A percentile compares a stretch with the other conserved stretches of the same genome.
Evolutionary conservation across 352 stramenopile species (phyloP).

Genomic region (Globisporangium abappressorium): DNA sequence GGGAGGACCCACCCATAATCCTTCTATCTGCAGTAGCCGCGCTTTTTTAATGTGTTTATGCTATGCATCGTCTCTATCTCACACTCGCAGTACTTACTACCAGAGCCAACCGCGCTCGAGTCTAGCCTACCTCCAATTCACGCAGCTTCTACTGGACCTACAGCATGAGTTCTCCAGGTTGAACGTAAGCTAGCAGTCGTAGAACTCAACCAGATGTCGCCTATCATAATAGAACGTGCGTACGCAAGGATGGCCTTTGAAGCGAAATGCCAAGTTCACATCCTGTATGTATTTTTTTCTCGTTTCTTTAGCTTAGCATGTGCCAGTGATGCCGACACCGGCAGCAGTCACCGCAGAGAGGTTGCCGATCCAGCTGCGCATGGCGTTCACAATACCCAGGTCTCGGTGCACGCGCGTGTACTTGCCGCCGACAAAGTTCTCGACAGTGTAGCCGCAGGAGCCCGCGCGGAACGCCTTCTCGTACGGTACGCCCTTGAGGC

Average conservation of each 20-base stretch:
- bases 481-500: constrained; percentile 36
- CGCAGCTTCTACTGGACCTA: too few relatives aligned
- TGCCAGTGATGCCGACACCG: constrained; percentile 36
- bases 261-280: neutral
- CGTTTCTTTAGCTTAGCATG: constrained; percentile 22
- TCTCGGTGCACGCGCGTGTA: constrained; percentile 72
- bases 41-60: too few relatives aligned
- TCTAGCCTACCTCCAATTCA: too few relatives aligned
- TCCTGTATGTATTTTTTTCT: neutral
- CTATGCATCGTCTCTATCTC: too few relatives aligned
- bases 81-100: too few relatives aligned
- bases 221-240: neutral
- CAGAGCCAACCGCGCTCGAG: too few relatives aligned
- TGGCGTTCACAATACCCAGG: constrained; percentile 59
- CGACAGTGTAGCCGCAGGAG: constrained; percentile 56
- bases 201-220: too few relatives aligned
- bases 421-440: constrained; percentile 40
- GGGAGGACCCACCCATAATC: too few relatives aligned
- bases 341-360: constrained; percentile 27
- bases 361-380: constrained; percentile 45
- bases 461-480: constrained; percentile 47
- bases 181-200: too few relatives aligned
- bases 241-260: neutral
- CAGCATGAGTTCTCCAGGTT: too few relatives aligned
- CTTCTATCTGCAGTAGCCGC: too few relatives aligned